A percentile compares a stretch with the other conserved stretches of the same genome.
phyloP scores from a whole-genome alignment of 495 filamentous ascomycete species.

The Penicillium steckii region DNA sequence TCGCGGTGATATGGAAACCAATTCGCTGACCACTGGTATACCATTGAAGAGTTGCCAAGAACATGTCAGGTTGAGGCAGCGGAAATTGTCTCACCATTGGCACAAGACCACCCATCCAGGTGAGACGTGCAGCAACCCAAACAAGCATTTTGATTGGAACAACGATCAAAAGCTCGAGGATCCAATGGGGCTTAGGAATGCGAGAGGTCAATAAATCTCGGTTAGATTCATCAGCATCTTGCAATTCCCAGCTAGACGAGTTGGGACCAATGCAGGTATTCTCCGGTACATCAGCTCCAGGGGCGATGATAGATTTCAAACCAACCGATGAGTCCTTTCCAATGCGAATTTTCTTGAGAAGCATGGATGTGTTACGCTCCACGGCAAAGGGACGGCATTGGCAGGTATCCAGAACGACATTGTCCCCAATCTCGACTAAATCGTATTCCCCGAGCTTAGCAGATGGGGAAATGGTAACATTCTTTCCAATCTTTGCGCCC shows the following conservation, averaged over 20 bases:
- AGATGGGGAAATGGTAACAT: conserved; percentile 31
- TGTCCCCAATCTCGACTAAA: conserved; percentile 42
- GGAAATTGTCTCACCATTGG: conserved; percentile 32
- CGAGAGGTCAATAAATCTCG: conserved; percentile 28
- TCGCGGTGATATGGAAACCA: conserved; percentile 38
- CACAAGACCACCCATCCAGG: conserved; percentile 40
- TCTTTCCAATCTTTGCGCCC: conserved; percentile 41
- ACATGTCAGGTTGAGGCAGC: conserved; percentile 9
- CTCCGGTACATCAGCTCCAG: conserved; percentile 38
- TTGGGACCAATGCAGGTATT: conserved; percentile 45
- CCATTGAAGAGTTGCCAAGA: conserved; percentile 35
- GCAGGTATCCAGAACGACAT: conserved; percentile 34
- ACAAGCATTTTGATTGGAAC: conserved; percentile 28
- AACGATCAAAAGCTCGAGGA: conserved; percentile 24
- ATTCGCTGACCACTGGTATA: conserved; percentile 36
- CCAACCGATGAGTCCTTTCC: conserved; percentile 36
- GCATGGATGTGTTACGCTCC: conserved; percentile 48
- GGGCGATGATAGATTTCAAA: conserved; percentile 35
- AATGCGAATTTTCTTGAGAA: conserved; percentile 39
- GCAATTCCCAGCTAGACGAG: conserved; percentile 44
- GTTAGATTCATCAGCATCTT: conserved; percentile 37
- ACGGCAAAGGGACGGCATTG: conserved; percentile 42
- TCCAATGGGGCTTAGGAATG: conserved; percentile 34
- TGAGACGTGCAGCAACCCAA: conserved; percentile 27
- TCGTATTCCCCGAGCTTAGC: conserved; percentile 44